A percentile compares a stretch with the other conserved stretches of the same genome.
Conservation (phyloP, 2,329 filamentous ascomycete genomes). For the Phyllosticta paracitricarpa region DNA sequence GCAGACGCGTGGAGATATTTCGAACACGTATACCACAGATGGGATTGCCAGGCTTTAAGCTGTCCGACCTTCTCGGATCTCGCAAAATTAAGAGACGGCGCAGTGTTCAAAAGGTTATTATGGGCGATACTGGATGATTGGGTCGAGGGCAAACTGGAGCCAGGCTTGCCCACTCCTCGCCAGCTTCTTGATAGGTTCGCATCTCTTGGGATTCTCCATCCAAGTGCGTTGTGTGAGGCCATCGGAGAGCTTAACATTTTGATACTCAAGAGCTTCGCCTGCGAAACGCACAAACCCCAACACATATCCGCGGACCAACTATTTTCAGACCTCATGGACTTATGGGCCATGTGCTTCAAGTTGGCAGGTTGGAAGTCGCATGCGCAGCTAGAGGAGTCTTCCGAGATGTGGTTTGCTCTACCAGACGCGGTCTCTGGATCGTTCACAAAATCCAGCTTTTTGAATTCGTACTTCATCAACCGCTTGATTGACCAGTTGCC, state of each 20-base stretch:
- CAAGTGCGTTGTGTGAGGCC: conserved; percentile 17
- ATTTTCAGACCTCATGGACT: background rate
- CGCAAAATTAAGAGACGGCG: conserved; percentile 13
- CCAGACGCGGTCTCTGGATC: background rate
- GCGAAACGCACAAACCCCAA: background rate
- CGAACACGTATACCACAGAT: conserved; percentile 19
- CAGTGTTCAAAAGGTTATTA: conserved; percentile 19
- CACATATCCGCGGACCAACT: background rate
- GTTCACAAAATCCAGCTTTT: background rate
- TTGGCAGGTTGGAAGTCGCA: background rate
- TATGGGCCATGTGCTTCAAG: background rate
- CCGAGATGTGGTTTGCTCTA: background rate
- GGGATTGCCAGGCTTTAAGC: conserved; percentile 20
- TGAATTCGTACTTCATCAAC: background rate
- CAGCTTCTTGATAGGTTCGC: conserved; percentile 20
- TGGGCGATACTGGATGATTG: conserved; percentile 14
- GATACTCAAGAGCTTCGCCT: conserved; percentile 4
- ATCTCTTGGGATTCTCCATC: conserved; percentile 19
- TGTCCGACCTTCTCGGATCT: conserved; percentile 17
- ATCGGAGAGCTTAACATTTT: conserved; percentile 19
- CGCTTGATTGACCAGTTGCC: background rate
- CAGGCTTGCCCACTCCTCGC: conserved; percentile 16
- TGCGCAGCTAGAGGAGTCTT: background rate
- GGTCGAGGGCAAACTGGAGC: conserved; percentile 10
- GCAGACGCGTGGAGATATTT: conserved; percentile 22